These are phyloP conservation scores for Marsdenia floribunda DNA, from an alignment of 257 asterid species.

Conservation along the genomic window DNA sequence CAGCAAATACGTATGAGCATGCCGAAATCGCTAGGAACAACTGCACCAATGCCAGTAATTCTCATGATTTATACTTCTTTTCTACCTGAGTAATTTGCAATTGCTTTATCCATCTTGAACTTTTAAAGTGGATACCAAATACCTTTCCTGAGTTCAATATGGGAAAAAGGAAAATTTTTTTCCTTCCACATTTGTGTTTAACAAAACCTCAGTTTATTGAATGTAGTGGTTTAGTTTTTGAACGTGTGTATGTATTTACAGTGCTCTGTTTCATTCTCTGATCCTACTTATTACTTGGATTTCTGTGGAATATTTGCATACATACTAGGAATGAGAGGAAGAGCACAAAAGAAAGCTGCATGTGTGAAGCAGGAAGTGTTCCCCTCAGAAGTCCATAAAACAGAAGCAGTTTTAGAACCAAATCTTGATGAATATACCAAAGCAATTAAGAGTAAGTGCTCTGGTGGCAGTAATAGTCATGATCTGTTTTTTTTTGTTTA, in stretches of 20 bases:
- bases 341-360: background rate
- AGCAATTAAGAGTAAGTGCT: conserved; percentile 1
- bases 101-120: too few relatives aligned
- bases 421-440: background rate
- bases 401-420: background rate
- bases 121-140: too few relatives aligned
- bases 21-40: background rate
- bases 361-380: conserved; percentile 6
- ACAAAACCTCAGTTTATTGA: background rate
- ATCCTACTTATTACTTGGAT: background rate
- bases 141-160: too few relatives aligned
- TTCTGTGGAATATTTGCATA: background rate
- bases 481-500: background rate
- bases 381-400: background rate
- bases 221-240: background rate
- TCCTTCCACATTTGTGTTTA: background rate
- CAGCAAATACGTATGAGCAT: background rate
- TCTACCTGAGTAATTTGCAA: too few relatives aligned
- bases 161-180: background rate
- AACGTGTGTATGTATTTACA: background rate
- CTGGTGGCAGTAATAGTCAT: background rate
- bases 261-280: background rate
- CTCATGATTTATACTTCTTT: background rate
- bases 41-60: background rate
- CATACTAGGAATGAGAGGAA: conserved; percentile 8